A percentile compares a stretch with the other conserved stretches of the same genome.
These are phyloP conservation scores for Neurospora sp. DNA, from an alignment of 495 filamentous ascomycete species.

Conservation along the genomic window DNA sequence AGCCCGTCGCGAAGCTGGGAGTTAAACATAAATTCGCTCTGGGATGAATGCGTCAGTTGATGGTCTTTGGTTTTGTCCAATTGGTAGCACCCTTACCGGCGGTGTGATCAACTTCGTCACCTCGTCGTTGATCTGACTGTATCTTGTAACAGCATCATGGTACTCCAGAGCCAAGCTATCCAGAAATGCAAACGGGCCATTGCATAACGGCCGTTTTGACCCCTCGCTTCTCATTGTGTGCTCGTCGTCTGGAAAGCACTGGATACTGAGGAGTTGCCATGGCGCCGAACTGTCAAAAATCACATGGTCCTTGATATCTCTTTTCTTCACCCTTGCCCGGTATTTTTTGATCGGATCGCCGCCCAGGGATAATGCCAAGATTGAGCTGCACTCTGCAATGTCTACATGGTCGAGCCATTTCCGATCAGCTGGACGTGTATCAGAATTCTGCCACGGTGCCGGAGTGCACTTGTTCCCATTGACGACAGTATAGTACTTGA, in stretches of 20 bases:
- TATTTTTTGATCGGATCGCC: conserved; percentile 28
- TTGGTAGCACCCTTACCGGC: conserved; percentile 18
- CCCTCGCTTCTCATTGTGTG: conserved; percentile 34
- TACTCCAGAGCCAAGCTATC: conserved; percentile 39
- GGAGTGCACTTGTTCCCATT: conserved; percentile 28
- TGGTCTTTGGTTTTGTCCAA: not conserved
- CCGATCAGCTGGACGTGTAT: conserved; percentile 26
- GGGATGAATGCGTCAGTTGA: not conserved
- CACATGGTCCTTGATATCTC: conserved; percentile 23
- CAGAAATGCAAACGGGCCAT: conserved; percentile 45
- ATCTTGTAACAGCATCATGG: conserved; percentile 40
- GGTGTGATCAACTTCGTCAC: conserved; percentile 43
- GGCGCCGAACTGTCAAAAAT: conserved; percentile 38
- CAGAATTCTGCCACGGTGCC: conserved; percentile 39
- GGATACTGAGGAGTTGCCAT: conserved; percentile 43
- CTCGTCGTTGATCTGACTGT: conserved; percentile 32
- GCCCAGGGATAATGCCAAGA: conserved; percentile 38
- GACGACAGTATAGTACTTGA: conserved; percentile 45
- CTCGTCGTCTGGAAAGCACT: conserved; percentile 43
- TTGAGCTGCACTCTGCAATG: conserved; percentile 37
- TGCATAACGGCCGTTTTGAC: conserved; percentile 34
- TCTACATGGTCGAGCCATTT: conserved; percentile 34
- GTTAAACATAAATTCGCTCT: conserved; percentile 46
- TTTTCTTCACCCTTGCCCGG: conserved; percentile 24
- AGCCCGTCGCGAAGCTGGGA: conserved; percentile 37